A percentile compares a stretch with the other conserved stretches of the same genome.
phyloP scores from a whole-genome alignment of 345 rosid genomes.

The Gossypium mustelinum region DNA sequence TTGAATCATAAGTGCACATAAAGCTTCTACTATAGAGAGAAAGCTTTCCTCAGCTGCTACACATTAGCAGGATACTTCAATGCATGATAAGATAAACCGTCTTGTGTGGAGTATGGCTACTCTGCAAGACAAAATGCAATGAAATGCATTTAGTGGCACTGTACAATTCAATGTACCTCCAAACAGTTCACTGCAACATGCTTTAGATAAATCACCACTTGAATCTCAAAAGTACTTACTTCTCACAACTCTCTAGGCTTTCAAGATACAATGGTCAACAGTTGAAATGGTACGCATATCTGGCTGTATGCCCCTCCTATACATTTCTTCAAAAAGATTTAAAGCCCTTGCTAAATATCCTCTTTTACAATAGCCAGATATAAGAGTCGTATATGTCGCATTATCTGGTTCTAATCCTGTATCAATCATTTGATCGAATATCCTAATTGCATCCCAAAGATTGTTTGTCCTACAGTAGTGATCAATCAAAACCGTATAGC shows the following conservation, averaged over 20 bases:
- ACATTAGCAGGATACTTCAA: neutral
- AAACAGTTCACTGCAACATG: neutral
- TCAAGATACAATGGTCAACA: conserved; percentile 25
- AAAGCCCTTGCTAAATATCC: conserved; percentile 43
- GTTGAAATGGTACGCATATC: conserved; percentile 20
- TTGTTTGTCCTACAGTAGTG: conserved; percentile 46
- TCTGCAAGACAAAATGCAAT: neutral
- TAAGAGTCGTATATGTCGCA: conserved; percentile 50
- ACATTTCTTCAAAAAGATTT: conserved; percentile 39
- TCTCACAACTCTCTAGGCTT: conserved; percentile 22
- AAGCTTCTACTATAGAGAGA: neutral
- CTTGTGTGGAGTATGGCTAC: neutral
- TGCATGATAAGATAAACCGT: neutral
- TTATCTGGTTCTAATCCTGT: conserved; percentile 60
- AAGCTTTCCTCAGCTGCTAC: conserved; percentile 1
- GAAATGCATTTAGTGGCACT: neutral
- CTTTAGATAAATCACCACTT: neutral
- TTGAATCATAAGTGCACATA: neutral
- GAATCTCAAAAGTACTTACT: neutral
- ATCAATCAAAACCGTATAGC: conserved; percentile 63
- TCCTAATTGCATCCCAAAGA: conserved; percentile 32
- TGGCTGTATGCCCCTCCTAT: conserved; percentile 28
- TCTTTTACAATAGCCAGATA: conserved; percentile 34
- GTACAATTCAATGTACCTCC: neutral
- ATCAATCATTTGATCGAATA: conserved; percentile 46